phyloP scores from a whole-genome alignment of 2,329 filamentous ascomycete species.

The Camillea tinctor region DNA sequence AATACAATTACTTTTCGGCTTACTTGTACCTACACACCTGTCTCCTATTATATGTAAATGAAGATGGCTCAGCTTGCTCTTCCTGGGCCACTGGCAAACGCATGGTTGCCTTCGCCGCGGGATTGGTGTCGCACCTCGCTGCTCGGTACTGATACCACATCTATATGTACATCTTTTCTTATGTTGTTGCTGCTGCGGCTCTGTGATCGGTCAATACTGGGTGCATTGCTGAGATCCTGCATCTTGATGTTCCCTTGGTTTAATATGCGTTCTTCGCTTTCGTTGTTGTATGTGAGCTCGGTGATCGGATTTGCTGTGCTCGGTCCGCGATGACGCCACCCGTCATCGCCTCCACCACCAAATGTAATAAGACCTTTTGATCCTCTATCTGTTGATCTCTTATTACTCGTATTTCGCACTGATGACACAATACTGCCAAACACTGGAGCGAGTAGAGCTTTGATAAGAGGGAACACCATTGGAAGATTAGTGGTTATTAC shows the following conservation, averaged over 20 bases:
- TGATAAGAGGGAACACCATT: slow-evolving; percentile 45
- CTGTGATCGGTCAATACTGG: background rate
- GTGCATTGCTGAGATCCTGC: slow-evolving; percentile 27
- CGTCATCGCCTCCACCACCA: slow-evolving; percentile 32
- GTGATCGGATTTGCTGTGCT: slow-evolving; percentile 35
- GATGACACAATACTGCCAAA: slow-evolving; percentile 34
- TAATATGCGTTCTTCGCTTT: slow-evolving; percentile 45
- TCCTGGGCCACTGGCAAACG: background rate
- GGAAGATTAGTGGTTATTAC: slow-evolving; percentile 42
- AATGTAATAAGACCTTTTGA: slow-evolving; percentile 30
- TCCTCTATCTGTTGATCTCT: slow-evolving; percentile 36
- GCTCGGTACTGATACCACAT: slow-evolving; percentile 3
- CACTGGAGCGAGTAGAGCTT: slow-evolving; percentile 34
- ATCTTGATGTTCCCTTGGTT: slow-evolving; percentile 35
- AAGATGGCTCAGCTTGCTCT: background rate
- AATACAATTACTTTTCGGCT: background rate
- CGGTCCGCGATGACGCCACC: slow-evolving; percentile 23
- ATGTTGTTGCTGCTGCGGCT: slow-evolving; percentile 6
- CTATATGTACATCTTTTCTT: slow-evolving; percentile 15
- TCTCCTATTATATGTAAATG: background rate
- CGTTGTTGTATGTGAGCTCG: slow-evolving; percentile 40
- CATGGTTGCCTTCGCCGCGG: background rate
- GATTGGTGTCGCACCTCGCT: background rate
- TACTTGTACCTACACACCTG: background rate
- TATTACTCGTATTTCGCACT: slow-evolving; percentile 37